phyloP scores from a whole-genome alignment of 179 eudicot species.

The Heliamphora pulchella region DNA sequence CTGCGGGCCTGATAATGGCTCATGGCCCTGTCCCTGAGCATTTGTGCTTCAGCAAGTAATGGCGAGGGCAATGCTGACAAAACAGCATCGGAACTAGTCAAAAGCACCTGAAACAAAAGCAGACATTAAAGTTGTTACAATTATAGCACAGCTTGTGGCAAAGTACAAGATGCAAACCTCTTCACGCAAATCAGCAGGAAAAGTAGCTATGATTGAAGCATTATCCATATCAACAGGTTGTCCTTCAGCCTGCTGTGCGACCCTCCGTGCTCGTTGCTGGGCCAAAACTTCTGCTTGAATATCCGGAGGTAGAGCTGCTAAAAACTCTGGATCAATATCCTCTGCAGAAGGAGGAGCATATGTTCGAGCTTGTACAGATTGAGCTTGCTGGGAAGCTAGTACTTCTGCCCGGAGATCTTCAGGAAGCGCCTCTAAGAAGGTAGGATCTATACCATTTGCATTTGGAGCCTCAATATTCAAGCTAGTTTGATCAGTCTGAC shows the following conservation, averaged over 20 bases:
- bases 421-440: constrained; percentile 98
- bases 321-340: constrained; percentile 97
- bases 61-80: constrained; percentile 94
- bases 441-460: constrained; percentile 84
- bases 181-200: constrained; percentile 97
- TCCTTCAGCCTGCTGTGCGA: constrained; percentile 91
- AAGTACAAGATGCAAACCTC: constrained; percentile 52
- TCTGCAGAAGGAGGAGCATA: constrained; percentile 81
- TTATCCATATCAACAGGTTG: constrained; percentile 99
- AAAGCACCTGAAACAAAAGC: constrained; percentile 56
- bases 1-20: constrained; percentile 99
- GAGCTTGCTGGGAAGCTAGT: constrained; percentile 93
- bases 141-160: not conserved
- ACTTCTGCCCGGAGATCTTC: constrained; percentile 97
- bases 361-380: constrained; percentile 64
- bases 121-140: not conserved
- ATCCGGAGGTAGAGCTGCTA: constrained; percentile 96
- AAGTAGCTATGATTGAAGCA: constrained; percentile 97
- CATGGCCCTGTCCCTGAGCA: constrained; percentile 99
- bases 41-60: constrained; percentile 93
- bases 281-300: constrained; percentile 98
- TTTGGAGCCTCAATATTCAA: constrained; percentile 45
- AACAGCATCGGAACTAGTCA: constrained; percentile 97
- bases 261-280: constrained; percentile 84
- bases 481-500: constrained; percentile 47